Base-by-base conservation (phyloP, 164 flowering plant species). In the Houttuynia cordata region DNA sequence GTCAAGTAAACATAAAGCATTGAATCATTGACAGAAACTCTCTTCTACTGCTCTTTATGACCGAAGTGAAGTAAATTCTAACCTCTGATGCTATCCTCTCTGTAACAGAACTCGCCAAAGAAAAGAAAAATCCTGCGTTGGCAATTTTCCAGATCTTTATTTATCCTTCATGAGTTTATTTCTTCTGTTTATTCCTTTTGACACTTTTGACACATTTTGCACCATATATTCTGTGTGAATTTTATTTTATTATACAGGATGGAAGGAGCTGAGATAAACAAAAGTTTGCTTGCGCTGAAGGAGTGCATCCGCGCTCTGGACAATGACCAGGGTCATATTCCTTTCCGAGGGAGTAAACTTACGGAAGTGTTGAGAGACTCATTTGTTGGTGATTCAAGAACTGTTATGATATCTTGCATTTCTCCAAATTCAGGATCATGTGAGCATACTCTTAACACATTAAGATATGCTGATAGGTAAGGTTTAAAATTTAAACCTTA, bases 221-320 rank as follows among this genome's bases (percentile, higher is more conserved):
- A 22, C 19, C 23, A 23, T 10, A 45, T 17, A 12, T 17, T 10
- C 15, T 0, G 24, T 4, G 6, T 51, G 24, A 62, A 37, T 6
- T 13, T 52, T 39, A 20, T 51, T 64, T 23, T 55, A 3, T 64
- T 63, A 59, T 78, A 71, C 91, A 89, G 96, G 71, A 89, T 88
- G 77, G 97, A 91, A 74, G 96, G 96, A 60, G 91, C 96, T 57
- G 96, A 89, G 75, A 89, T 89, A n/a, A 89, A 89, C 67, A 89
- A 88, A 75, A 87, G 94, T 69, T 76, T 88, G 64, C 91, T 91
- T 19, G 97, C 97, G 0, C 61, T 91, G 68, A 91, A 91, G 74
- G 96, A 91, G 68, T 91, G 97, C 69, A 91, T 91, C 40, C 81
- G 97, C 61, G 97, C 97, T 51, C 94, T 91, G 67, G 97, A 91